phyloP scores from a whole-genome alignment of 2,329 filamentous ascomycete genomes.

The Colletotrichum sublineola region DNA sequence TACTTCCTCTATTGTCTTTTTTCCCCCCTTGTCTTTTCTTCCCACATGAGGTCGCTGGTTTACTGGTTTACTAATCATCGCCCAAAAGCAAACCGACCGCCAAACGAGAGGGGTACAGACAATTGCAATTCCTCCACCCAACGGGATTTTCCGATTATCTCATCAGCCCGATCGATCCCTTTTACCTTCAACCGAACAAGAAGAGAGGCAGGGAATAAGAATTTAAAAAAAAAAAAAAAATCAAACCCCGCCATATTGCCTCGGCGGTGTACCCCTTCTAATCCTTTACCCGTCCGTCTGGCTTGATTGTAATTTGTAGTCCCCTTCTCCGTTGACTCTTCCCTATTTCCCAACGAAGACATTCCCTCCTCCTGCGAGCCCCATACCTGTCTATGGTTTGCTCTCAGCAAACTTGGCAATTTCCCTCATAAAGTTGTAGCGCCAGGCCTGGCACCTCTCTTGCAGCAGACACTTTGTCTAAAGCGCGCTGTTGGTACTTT shows the following conservation, averaged over 20 bases:
- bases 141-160: constrained; percentile 31
- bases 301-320: neutral
- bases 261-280: neutral
- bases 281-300: neutral
- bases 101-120: neutral
- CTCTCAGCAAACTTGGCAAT: no score
- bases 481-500: no score
- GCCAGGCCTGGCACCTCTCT: no score
- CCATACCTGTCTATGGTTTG: no score
- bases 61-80: constrained; percentile 1
- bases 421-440: no score
- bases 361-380: no score
- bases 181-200: neutral
- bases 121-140: neutral
- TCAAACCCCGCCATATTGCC: neutral
- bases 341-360: neutral
- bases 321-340: neutral
- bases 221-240: neutral
- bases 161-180: constrained; percentile 17
- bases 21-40: neutral
- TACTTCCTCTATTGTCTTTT: no score
- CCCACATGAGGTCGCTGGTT: neutral
- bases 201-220: no score
- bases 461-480: no score
- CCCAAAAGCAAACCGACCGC: neutral